Percentiles rank a stretch among this genome's conserved stretches.
Conservation (phyloP, 768 basidiomycete species). For the Boletus sp. region DNA sequence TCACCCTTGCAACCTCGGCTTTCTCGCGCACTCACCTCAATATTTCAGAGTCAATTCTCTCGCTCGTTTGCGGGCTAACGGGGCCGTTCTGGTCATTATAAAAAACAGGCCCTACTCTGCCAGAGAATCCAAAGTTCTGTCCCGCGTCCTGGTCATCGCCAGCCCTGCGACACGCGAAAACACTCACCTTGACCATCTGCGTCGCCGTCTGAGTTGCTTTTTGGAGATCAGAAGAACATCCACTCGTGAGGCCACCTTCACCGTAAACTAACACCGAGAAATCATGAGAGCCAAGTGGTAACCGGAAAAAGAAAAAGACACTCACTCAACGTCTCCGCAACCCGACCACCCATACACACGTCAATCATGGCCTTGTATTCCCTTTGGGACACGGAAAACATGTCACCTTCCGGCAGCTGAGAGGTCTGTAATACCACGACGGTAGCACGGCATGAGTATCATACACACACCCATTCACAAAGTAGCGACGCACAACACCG, state of each 20-base stretch:
- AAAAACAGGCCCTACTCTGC: constrained; percentile 77
- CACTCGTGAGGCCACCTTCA: constrained; percentile 82
- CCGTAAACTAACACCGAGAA: constrained; percentile 65
- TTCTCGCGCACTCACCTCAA: constrained; percentile 51
- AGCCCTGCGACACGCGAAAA: neutral
- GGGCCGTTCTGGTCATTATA: constrained; percentile 69
- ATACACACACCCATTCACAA: neutral
- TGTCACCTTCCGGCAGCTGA: constrained; percentile 74
- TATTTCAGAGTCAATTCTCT: constrained; percentile 88
- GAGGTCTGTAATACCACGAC: constrained; percentile 51
- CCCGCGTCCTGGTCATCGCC: neutral
- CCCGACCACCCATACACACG: constrained; percentile 90
- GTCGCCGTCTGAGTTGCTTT: constrained; percentile 77
- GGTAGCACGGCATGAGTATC: constrained; percentile 7
- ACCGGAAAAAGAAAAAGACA: constrained; percentile 3
- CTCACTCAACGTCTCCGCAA: constrained; percentile 88
- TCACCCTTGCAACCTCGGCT: no score
- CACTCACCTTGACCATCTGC: constrained; percentile 82
- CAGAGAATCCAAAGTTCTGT: constrained; percentile 76
- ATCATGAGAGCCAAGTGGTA: constrained; percentile 7
- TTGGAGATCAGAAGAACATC: constrained; percentile 84
- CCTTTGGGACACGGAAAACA: constrained; percentile 63
- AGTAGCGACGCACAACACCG: constrained; percentile 60
- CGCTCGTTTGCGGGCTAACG: constrained; percentile 71
- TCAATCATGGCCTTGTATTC: constrained; percentile 84